Evolutionary conservation across 257 asterid genomes (phyloP).

Genomic region (Voacanga thouarsii): DNA sequence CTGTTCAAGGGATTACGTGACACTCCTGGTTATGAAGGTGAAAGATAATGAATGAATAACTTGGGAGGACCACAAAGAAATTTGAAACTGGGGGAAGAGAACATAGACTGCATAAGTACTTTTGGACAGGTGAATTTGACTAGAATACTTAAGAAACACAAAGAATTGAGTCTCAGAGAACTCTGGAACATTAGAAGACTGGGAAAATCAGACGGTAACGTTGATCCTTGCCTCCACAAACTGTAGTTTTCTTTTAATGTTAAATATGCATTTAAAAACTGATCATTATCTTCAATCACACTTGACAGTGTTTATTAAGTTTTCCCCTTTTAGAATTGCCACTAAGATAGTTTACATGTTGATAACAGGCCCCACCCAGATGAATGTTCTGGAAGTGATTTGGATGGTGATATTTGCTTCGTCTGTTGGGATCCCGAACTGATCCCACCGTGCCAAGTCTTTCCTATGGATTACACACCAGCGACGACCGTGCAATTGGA

Average conservation of each 20-base stretch:
- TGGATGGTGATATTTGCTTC: conserved; percentile 93
- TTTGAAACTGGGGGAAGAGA: too few species aligned
- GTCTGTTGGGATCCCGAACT: conserved; percentile 86
- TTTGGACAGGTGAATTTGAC: too few species aligned
- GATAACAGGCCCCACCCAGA: conserved; percentile 66
- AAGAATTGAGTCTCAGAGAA: neutral
- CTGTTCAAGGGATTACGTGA: too few species aligned
- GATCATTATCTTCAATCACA: neutral
- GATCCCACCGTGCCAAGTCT: conserved; percentile 47
- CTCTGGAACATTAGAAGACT: too few species aligned
- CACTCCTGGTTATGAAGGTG: too few species aligned
- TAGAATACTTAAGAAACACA: neutral
- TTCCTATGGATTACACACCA: conserved; percentile 73
- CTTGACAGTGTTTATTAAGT: neutral
- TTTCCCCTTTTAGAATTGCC: neutral
- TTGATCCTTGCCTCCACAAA: neutral
- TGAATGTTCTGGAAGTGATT: conserved; percentile 97
- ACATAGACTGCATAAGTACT: neutral
- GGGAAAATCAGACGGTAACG: too few species aligned
- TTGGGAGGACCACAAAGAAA: too few species aligned
- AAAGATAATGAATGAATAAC: too few species aligned
- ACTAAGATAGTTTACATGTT: too few species aligned
- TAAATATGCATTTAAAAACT: too few species aligned
- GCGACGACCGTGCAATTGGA: conserved; percentile 53
- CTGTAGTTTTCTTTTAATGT: neutral